Evolutionary conservation across 2,329 filamentous ascomycete species (phyloP), one percentile per base, ranked within the genome.

Genomic region (Paracoccidioides lutzii): DNA sequence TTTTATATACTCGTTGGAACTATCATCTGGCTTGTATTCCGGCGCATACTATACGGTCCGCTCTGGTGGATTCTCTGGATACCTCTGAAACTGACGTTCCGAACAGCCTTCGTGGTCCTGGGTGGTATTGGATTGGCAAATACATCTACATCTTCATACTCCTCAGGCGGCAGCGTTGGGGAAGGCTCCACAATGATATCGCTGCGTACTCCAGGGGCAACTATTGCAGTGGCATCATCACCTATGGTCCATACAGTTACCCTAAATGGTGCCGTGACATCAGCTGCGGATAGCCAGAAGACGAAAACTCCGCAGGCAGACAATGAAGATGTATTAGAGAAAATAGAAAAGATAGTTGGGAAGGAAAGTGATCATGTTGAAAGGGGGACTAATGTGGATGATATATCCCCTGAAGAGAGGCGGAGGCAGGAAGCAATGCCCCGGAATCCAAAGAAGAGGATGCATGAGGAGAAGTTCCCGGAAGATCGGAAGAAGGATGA

Each of bases 1-100:
- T 83, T 97, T 61, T 94, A 90, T 67, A 78, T 96, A 63, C 79
- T 97, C 14, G 66, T 86, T 28, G 80, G 74, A 5, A 96, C 90
- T 0, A 82, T 90, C 44, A 77, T 76, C 35, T 98, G 93, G 93
- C 78, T 98, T 6, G 67, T 95, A 5, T 96, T 94, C 66, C 78
- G 93, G 33, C 77, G 93, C 46, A 76, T 91, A 43, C 67, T 98
- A 6, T 98, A 94, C 73, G 91, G 93, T 0, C 93, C 93, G 1
- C 71, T 88, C 56, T 94, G 88, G 84, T 93, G 89, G 87, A 76
- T 97, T 28, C 71, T 96, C 30, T 91, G 87, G 81, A 75, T 93
- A 56, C 91, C 91, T 1, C 63, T 91, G n/a, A 83, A 83, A 63
- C 68, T 87, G 22, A 60, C 84, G 9, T 84, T 84, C 64, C 82